These are phyloP conservation scores for Cladobotryum protrusum DNA, from an alignment of 2,329 filamentous ascomycete species.

Conservation along the genomic window DNA sequence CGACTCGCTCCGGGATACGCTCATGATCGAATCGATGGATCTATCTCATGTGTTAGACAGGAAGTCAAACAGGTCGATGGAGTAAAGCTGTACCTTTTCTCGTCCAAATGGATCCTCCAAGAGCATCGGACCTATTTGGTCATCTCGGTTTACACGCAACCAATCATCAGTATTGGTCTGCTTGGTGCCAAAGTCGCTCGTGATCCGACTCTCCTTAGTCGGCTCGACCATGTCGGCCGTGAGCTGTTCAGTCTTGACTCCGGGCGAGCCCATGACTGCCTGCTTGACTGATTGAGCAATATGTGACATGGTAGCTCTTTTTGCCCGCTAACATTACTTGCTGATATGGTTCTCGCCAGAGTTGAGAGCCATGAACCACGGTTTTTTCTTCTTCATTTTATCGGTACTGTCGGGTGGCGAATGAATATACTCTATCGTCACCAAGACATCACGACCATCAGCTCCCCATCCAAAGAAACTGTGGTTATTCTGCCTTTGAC, in stretches of 20 bases:
- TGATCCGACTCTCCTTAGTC: slow-evolving; percentile 54
- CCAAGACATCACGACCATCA: background rate
- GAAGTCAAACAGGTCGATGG: background rate
- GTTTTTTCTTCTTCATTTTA: background rate
- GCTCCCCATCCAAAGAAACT: background rate
- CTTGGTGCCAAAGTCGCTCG: slow-evolving; percentile 72
- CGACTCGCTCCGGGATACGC: slow-evolving; percentile 55
- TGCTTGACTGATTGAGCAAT: slow-evolving; percentile 8
- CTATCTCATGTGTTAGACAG: slow-evolving; percentile 27
- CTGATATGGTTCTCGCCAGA: too few species aligned
- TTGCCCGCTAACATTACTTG: background rate
- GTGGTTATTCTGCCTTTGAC: background rate
- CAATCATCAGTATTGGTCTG: slow-evolving; percentile 70
- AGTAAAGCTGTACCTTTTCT: slow-evolving; percentile 55
- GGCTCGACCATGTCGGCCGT: slow-evolving; percentile 52
- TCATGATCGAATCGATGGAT: slow-evolving; percentile 68
- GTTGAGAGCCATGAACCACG: too few species aligned
- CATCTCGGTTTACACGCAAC: slow-evolving; percentile 58
- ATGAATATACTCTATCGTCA: background rate
- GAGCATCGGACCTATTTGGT: slow-evolving; percentile 59
- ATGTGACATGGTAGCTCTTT: background rate
- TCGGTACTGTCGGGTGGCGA: background rate
- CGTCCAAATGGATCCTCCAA: slow-evolving; percentile 67
- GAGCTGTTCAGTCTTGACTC: slow-evolving; percentile 57
- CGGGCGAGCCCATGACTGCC: slow-evolving; percentile 29